Base-by-base conservation (phyloP, 176 grass and related monocot species). In the Thinopyrum elongatum region DNA sequence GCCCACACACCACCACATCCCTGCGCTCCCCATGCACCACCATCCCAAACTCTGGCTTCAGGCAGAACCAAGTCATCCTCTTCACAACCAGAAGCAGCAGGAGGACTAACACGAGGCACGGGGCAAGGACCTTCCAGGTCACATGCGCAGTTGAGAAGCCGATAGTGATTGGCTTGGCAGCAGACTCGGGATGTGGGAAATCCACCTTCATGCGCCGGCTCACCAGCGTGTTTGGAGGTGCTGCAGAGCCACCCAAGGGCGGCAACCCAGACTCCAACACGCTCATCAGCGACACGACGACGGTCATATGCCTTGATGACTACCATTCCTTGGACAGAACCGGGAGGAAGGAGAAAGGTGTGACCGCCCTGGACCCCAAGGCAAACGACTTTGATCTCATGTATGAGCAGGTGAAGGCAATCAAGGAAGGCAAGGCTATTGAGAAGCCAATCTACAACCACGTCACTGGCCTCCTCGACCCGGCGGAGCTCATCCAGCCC, bases 391-490 rank as follows among this genome's bases (percentile, higher is more conserved):
- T 95, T 26, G 95, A 97, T 76, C 87, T 97, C 84, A 97, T 97
- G 95, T 97, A 97, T 86, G 87, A 97, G 80, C 93, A 95, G 84
- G 95, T 97, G 74, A 97, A 97, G 89, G 93, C 93, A 28, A 80
- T 95, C 82, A 95, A 97, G 76, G 91, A 93, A 79, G 95, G 93
- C 4, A 65, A 70, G 80, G 31, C 95, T 1, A 78, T 95, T 1
- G 91, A 95, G 77, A 97, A 97, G 91, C 95, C 95, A 5, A 97
- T 97, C 73, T 95, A 97, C 65, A 95, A 95, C 89, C 95, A 97
- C 58, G 92, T 95, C 36, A 91, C 93, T 19, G 95, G 95, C 34
- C 84, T 93, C 31, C 85, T 94, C 30, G 95, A 97, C 84, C 92
- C 89, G 4, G 84, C 93, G 3, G 95, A 97, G 91, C 58, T 91